Conservation (phyloP, 768 basidiomycete genomes). For the Calocybe gangraenosa region DNA sequence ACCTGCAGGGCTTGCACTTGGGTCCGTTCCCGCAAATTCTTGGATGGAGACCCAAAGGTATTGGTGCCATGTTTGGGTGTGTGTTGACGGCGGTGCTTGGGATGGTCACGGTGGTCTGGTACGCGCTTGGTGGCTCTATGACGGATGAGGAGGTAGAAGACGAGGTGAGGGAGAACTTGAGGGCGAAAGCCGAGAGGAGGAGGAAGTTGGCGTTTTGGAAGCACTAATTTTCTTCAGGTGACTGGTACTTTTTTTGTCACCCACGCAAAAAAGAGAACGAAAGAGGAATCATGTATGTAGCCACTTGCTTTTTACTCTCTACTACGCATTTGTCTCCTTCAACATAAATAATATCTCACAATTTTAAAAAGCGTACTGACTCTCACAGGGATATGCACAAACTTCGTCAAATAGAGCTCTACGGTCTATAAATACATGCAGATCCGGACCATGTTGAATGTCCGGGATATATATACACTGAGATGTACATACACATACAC, state of each 20-base stretch:
- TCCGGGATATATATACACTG: slow-evolving; percentile 28
- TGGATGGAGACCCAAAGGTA: slow-evolving; percentile 72
- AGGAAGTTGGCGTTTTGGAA: slow-evolving; percentile 5
- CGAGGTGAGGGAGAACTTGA: slow-evolving; percentile 54
- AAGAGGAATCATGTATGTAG: too few relatives aligned
- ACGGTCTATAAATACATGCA: slow-evolving; percentile 13
- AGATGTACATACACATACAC: background rate
- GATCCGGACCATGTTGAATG: slow-evolving; percentile 51
- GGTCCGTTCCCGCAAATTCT: slow-evolving; percentile 73
- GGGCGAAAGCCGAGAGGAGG: slow-evolving; percentile 46
- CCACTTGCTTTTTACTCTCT: too few relatives aligned
- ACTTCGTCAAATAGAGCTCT: background rate
- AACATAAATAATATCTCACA: too few relatives aligned
- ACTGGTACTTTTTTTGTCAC: too few relatives aligned
- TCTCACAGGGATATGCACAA: too few relatives aligned
- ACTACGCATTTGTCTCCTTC: too few relatives aligned
- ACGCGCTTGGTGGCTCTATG: slow-evolving; percentile 67
- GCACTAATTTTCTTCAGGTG: too few relatives aligned
- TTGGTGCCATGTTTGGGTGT: slow-evolving; percentile 72
- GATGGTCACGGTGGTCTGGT: slow-evolving; percentile 83
- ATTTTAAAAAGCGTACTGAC: too few relatives aligned
- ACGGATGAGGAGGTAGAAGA: slow-evolving; percentile 80
- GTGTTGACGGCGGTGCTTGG: slow-evolving; percentile 82
- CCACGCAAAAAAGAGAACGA: too few relatives aligned
- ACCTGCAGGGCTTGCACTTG: slow-evolving; percentile 58